Base-by-base conservation (phyloP, 2,329 filamentous ascomycete species). In the Blumeria graminis region DNA sequence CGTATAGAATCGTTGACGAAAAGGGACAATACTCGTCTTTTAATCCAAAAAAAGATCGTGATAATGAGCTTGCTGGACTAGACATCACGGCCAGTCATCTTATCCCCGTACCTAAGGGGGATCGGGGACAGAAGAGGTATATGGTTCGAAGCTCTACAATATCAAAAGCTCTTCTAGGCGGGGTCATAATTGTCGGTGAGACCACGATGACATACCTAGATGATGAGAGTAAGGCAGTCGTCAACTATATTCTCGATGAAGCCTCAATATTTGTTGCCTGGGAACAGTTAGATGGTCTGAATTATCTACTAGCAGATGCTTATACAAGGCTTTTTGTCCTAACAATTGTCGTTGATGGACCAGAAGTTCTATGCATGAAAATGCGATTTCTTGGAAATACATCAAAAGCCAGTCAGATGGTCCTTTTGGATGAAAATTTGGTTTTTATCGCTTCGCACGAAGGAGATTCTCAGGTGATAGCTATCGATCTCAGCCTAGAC, bases 391-490 rank as follows among this genome's bases (percentile, higher is more conserved):
- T 94, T 18, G 74, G 72, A 3, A 68, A 67, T 43, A 89, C 84
- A 0, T 86, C 88, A 13, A 77, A 86, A 61, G 86, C 90, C 9
- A 84, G 81, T 6, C 80, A 75, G 13, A 70, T 98, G 46, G 81
- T 94, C 0, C 92, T 93, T 65, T 73, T 95, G 60, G 81, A 80
- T 33, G 72, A 77, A 41, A 77, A 82, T 0, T 72, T 83, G 51
- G 72, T 95, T 11, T 96, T 94, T 66, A 74, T 98, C 43, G 92
- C 86, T 10, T 95, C 90, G 1, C 89, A 95, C 67, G 84, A 92
- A 63, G 90, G 90, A 38, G 86, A 98, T 67, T 93, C 87, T 1
- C 88, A 95, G 65, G 74, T 96, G 8, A 76, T 92, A 52, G 74
- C 72, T 53, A 76, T 88, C 56, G 68, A 71, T 48, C 72, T 82